phyloP scores from a whole-genome alignment of 2,329 filamentous ascomycete genomes.

The Rutstroemia sp. region DNA sequence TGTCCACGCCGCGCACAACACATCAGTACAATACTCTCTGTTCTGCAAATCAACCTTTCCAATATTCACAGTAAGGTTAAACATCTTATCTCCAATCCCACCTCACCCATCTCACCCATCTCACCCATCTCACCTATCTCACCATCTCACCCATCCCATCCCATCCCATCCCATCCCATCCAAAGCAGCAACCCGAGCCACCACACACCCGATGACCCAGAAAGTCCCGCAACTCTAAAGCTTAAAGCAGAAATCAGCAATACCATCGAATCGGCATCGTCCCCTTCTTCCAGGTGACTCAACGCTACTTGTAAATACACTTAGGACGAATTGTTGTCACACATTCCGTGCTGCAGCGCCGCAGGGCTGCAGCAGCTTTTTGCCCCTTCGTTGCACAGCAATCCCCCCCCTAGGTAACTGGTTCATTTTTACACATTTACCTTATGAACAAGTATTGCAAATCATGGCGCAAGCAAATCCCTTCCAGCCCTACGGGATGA shows the following conservation, averaged over 20 bases:
- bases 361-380: background rate
- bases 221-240: conserved; percentile 1
- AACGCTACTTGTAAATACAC: background rate
- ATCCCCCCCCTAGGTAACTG: background rate
- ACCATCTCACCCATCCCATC: no score
- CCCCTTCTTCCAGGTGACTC: background rate
- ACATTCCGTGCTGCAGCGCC: background rate
- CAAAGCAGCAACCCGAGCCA: background rate
- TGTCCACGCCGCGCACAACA: no score
- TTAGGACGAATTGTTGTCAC: background rate
- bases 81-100: no score
- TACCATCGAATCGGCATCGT: background rate
- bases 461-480: no score
- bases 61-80: no score
- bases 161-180: no score
- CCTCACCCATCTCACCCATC: no score
- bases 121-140: no score
- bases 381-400: background rate
- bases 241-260: background rate
- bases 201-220: background rate
- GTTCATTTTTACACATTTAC: no score
- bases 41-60: background rate
- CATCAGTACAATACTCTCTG: no score
- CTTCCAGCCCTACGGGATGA: no score
- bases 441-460: no score